Evolutionary conservation across 352 stramenopile species (phyloP), one percentile per base, ranked within the genome.

Genomic region (Elongisporangium senticosum): DNA sequence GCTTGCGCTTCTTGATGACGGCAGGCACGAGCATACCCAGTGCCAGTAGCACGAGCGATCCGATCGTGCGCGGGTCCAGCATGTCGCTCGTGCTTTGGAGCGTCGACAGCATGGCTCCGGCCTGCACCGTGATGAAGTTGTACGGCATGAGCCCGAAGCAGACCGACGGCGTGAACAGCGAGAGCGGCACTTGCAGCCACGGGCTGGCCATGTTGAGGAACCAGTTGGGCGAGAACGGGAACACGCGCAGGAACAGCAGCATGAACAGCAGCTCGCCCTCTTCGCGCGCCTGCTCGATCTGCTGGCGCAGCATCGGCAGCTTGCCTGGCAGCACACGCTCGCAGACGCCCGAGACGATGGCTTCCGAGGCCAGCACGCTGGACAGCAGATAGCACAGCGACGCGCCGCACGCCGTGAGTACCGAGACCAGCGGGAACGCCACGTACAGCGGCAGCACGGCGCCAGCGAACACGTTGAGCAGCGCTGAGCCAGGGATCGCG

Each of bases 211-310:
- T 65, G 64, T 95, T 95, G 39, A 93, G 69, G 57, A 95, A 84
- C 85, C 85, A 95, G 59, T 95, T 92, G 37, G 85, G 82, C 53
- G 83, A 86, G 64, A 91, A 90, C 5, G 85, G 85, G 54, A 95
- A 91, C 22, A 95, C 73, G 22, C 85, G 72, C 60, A 95, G 58
- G 58, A 89, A 91, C 7, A 91, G 67, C 59, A 93, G 63, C 61
- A 90, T 51, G 58, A 76, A 92, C 0, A 77, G 66, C 33, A 95
- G 58, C 21, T 80, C 68, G 3, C 74, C 70, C 22, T 71, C 69
- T 4, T 71, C 60, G 20, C 67, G 67, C 23, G 81, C 81, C 4
- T 72, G 56, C 11, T 87, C 76, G 24, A 93, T 85, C 61, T 86
- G 71, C 1, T 64, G 50, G 23, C 80, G 74, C 28, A 90, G 62